Conservation (phyloP, 352 stramenopile species). For the Chrysophaeum taylorii region DNA sequence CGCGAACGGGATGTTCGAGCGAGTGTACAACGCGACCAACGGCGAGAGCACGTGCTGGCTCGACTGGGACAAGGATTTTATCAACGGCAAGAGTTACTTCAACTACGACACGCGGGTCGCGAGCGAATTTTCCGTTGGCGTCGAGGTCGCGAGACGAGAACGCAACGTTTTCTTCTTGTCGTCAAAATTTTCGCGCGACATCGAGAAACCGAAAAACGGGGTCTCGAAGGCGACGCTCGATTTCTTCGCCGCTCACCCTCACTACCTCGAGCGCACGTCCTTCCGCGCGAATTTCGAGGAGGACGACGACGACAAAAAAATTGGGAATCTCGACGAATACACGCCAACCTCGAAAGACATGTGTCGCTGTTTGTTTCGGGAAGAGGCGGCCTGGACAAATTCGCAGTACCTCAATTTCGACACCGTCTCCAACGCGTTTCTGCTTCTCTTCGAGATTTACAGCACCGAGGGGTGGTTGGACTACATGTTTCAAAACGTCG, state of each 20-base stretch:
- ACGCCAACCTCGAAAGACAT: conserved; percentile 28
- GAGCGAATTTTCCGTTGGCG: no score
- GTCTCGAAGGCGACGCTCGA: background rate
- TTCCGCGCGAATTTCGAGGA: no score
- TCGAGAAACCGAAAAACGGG: background rate
- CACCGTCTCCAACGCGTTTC: conserved; percentile 62
- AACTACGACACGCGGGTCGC: background rate
- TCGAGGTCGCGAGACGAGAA: no score
- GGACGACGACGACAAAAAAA: background rate
- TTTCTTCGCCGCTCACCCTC: background rate
- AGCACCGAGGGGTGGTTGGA: conserved; percentile 79
- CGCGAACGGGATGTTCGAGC: background rate
- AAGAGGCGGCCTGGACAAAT: conserved; percentile 6
- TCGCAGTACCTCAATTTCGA: conserved; percentile 45
- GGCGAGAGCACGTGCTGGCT: background rate
- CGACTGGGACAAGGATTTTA: background rate
- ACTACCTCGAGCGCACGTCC: background rate
- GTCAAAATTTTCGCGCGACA: background rate
- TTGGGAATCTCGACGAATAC: background rate
- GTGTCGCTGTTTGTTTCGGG: conserved; percentile 29
- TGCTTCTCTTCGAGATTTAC: conserved; percentile 80
- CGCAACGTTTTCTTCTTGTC: background rate
- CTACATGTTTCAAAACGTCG: conserved; percentile 77
- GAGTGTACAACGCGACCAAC: background rate
- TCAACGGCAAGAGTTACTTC: conserved; percentile 6